Base-by-base conservation (phyloP, 306 rosid species). In the Casuarina glauca region DNA sequence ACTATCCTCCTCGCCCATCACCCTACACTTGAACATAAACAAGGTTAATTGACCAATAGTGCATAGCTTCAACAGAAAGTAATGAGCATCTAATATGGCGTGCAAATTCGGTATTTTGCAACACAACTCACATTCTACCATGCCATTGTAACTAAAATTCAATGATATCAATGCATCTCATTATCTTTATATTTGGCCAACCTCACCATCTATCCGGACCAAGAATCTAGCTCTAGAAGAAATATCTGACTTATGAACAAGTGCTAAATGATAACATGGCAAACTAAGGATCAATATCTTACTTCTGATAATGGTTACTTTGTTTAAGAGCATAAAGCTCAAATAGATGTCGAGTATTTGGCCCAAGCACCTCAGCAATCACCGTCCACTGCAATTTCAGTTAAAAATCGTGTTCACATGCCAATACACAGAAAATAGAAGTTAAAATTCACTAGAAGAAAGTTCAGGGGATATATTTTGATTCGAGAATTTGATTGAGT, bases 301-400 rank as follows among this genome's bases (percentile, higher is more conserved):
- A 94, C 98, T 86, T 84, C 74, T 79, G 86, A 82, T 73, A 81
- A 81, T 84, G 69, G 81, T 84, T 82, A 80, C 86, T 85, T 82
- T 92, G 98, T 79, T 92, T 95, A 58, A 95, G 96, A 44, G 92
- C 96, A 87, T 92, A 82, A 61, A 95, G 88, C 89, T 95, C 98
- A 83, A 88, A 95, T 19, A 92, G 86, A 83, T 95, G 98, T 58
- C 97, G 90, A 55, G 97, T 88, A 80, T 86, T 91, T 62, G 97
- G 82, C 72, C 98, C 99, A 75, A 95, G 88, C 79, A 95, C 92
- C 84, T 93, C 97, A 69, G 76, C 83, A 71, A 95, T 85, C 81
- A 91, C 84, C 49, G 77, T 87, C 97, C 99, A 95, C 98, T 95
- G 86, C 78, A 87, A 86, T 77, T 73, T 67, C 60, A 83, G 78